A percentile compares a stretch with the other conserved stretches of the same genome.
Evolutionary conservation across 768 basidiomycete genomes (phyloP).

Genomic region (Suillus sp.): DNA sequence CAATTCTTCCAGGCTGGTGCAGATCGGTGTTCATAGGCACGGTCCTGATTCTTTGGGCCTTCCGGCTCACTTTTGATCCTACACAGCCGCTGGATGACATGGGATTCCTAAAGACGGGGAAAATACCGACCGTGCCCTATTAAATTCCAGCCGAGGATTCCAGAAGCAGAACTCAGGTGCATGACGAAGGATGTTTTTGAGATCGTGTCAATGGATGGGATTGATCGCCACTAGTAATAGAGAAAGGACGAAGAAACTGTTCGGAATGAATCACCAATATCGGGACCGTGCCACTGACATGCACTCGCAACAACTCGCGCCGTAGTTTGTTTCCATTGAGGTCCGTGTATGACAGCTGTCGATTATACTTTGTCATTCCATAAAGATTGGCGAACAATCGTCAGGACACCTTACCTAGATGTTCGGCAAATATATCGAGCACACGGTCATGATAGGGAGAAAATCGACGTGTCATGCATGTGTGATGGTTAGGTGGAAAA

Average conservation of each 20-base stretch:
- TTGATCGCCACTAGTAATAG: background rate
- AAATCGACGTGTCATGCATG: background rate
- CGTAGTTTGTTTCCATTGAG: background rate
- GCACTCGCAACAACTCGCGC: background rate
- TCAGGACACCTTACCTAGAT: background rate
- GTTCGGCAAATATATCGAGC: background rate
- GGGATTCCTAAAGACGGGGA: constrained; percentile 47
- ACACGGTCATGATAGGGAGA: background rate
- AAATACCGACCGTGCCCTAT: constrained; percentile 51
- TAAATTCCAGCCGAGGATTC: constrained; percentile 46
- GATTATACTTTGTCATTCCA: background rate
- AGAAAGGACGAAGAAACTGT: background rate
- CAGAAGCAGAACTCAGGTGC: background rate
- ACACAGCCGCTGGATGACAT: constrained; percentile 56
- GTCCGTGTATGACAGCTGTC: background rate
- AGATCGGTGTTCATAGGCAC: constrained; percentile 62
- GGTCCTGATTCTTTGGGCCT: constrained; percentile 29
- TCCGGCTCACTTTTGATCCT: constrained; percentile 20
- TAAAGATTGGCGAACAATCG: background rate
- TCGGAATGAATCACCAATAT: background rate
- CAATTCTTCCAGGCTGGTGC: constrained; percentile 17
- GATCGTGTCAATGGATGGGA: background rate
- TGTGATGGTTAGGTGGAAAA: background rate
- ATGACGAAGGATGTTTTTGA: background rate
- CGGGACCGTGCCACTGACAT: background rate